phyloP scores from a whole-genome alignment of 106 monocot species.

The Alisma plantagoaquatica region DNA sequence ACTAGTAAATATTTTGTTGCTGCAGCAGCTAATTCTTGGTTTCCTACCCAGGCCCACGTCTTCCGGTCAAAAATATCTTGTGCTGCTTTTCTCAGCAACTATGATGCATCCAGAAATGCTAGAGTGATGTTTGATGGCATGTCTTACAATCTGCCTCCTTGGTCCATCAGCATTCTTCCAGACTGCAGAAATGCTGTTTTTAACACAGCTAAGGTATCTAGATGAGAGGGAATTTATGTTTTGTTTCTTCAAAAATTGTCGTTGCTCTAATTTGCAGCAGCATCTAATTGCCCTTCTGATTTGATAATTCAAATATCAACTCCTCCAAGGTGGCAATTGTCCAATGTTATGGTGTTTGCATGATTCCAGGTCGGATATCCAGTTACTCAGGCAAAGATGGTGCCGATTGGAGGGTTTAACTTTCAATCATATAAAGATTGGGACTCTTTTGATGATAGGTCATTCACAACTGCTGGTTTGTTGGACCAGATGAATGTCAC shows the following conservation, averaged over 20 bases:
- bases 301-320: no score
- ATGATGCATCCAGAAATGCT: conserved; percentile 13
- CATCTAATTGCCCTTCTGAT: no score
- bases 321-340: no score
- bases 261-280: no score
- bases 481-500: conserved; percentile 32
- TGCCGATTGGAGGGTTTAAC: conserved; percentile 15
- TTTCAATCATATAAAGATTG: conserved; percentile 31
- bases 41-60: conserved; percentile 19
- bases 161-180: conserved; percentile 44
- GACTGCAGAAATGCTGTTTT: conserved; percentile 34
- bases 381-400: conserved; percentile 22
- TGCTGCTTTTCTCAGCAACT: conserved; percentile 36
- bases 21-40: not conserved
- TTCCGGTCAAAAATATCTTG: conserved; percentile 26
- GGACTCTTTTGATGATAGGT: conserved; percentile 2
- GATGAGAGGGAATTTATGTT: no score
- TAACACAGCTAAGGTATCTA: conserved; percentile 42
- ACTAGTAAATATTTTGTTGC: conserved; percentile 7
- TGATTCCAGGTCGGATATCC: conserved; percentile 23
- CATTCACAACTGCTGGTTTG: conserved; percentile 23
- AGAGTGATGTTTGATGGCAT: conserved; percentile 29
- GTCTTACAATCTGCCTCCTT: conserved; percentile 33
- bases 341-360: no score
- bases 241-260: no score